phyloP scores from a whole-genome alignment of 257 asterid species.

The Plantago major region DNA sequence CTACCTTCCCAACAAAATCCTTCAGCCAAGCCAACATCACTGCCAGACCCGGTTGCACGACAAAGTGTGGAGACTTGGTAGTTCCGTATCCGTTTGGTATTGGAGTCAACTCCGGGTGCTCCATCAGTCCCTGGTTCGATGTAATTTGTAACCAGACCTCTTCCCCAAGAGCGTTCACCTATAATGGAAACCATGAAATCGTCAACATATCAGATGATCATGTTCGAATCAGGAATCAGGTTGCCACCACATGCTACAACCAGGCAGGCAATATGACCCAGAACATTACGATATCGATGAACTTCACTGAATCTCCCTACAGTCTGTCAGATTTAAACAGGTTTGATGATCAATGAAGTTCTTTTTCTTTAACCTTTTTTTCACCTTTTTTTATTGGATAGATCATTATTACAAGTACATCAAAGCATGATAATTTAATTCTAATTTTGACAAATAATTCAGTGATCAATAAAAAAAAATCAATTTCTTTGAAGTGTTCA shows the following conservation, averaged over 20 bases:
- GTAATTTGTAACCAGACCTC: neutral
- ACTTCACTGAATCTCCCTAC: neutral
- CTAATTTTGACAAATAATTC: too few species aligned
- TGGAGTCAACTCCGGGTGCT: slow-evolving; percentile 1
- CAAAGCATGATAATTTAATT: too few species aligned
- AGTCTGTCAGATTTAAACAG: neutral
- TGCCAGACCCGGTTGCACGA: neutral
- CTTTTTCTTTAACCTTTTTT: too few species aligned
- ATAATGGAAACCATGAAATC: neutral
- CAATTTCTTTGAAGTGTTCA: too few species aligned
- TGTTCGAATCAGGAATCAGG: slow-evolving; percentile 1
- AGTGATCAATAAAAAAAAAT: too few species aligned
- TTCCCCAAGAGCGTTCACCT: neutral
- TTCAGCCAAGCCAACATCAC: neutral
- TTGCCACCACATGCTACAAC: neutral
- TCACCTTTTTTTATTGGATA: too few species aligned
- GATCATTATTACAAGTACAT: too few species aligned
- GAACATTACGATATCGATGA: neutral
- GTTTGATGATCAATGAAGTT: too few species aligned
- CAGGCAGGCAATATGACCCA: neutral
- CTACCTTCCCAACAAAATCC: neutral
- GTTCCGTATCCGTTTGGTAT: neutral
- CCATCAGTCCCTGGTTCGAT: neutral
- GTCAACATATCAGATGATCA: neutral
- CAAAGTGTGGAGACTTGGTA: neutral